Conservation (phyloP, 75 land plant species). For the Azolla pinnata region DNA sequence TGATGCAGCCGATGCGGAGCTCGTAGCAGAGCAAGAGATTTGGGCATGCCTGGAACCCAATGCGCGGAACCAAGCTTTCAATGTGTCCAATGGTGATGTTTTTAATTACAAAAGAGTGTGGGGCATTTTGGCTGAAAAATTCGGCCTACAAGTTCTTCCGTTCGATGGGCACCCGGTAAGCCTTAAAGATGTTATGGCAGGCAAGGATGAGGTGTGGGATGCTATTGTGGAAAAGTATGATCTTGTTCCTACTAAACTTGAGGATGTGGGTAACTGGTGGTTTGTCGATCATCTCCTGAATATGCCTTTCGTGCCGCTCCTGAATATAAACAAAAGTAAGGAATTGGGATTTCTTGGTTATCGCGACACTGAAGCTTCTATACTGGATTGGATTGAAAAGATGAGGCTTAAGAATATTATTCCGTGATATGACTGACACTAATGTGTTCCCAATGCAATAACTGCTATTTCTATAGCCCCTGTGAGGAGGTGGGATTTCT, state of each 20-base stretch:
- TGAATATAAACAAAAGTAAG: conserved; percentile 80
- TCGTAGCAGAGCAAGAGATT: conserved; percentile 81
- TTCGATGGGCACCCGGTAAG: conserved; percentile 17
- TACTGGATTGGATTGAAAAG: conserved; percentile 54
- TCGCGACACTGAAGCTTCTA: conserved; percentile 42
- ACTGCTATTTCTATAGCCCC: too few species aligned
- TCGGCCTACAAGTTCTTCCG: conserved; percentile 38
- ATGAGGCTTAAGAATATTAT: conserved; percentile 56
- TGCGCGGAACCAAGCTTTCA: conserved; percentile 70
- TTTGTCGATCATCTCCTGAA: conserved; percentile 35
- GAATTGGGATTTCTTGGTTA: conserved; percentile 73
- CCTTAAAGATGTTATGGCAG: conserved; percentile 52
- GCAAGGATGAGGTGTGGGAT: conserved; percentile 56
- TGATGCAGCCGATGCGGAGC: conserved; percentile 64
- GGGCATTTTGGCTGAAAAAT: conserved; percentile 50
- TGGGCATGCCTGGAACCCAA: conserved; percentile 63
- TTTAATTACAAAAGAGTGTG: conserved; percentile 69
- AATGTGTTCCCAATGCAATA: too few species aligned
- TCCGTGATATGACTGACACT: conserved; percentile 36
- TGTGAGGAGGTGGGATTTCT: too few species aligned
- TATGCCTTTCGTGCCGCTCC: conserved; percentile 7
- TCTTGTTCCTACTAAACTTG: conserved; percentile 32
- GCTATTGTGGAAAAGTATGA: conserved; percentile 50
- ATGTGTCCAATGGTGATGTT: conserved; percentile 61
- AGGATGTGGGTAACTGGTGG: conserved; percentile 63